Base-by-base conservation (phyloP, 805 yeast genomes). In the Saccharomyces paradoxus region DNA sequence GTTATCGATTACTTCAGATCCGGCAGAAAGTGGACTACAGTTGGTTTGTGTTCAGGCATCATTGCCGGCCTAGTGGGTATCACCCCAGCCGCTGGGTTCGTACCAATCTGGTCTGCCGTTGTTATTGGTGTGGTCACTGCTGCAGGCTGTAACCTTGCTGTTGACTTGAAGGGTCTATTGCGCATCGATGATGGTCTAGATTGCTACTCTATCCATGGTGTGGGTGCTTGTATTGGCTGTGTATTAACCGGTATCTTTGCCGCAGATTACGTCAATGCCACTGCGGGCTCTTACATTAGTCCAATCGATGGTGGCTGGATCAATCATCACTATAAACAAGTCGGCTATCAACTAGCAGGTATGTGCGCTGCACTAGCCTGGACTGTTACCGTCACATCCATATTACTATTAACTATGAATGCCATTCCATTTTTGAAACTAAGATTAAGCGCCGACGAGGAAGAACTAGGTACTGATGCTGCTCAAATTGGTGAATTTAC, bases 11-110 rank as follows among this genome's bases (percentile, higher is more conserved):
- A 81, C 73, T 81, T 85, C 73, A 75, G 96, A 78, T 82, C 85
- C 55, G 92, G 94, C 56, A 86, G 85, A 55, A 87, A 88, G 68
- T 89, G 95, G 92, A 88, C 96, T 54, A 84, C 96, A 28, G 90
- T 89, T 53, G 97, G 97, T 60, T 79, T 92, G 71, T 90, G 98
- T 73, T 85, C 90, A 52, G 99, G 99, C 66, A 86, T 90, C 56
- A 82, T 94, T 69, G 87, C 96, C 32, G 99, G 98, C 59, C 80
- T 92, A 58, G 97, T 94, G 50, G 94, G 94, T 67, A 85, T 92
- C 59, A 92, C 98, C 1, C 98, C 99, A 50, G 97, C 92, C 59
- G 97, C 98, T 22, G 98, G 97, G 59, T 91, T 77, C 68, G 96
- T 92, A 51, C 97, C 97, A 55, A 83, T 92, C 55, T 92, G 91